Base-by-base conservation (phyloP, 2,329 filamentous ascomycete species). In the Cordyceps tenuipes region DNA sequence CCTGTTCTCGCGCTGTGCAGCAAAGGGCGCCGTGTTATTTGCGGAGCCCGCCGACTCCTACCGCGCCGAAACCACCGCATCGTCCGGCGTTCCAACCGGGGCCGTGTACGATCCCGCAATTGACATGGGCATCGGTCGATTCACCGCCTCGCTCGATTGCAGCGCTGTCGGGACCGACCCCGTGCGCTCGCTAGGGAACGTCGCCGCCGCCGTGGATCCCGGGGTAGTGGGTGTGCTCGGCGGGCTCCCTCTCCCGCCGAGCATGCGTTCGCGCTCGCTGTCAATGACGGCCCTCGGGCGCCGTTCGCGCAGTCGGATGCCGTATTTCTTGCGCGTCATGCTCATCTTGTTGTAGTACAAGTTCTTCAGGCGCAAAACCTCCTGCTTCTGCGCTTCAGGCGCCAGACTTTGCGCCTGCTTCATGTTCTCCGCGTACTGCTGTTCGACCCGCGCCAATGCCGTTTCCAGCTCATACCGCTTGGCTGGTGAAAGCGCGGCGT, bases 291-390 rank as follows among this genome's bases (percentile, higher is more conserved):
- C 73, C 62, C 68, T 76, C 2, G 76, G 76, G 0, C 81, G 77
- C 13, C 80, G 72, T 63, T 77, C 74, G 0, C 79, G 76, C 15
- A 84, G 72, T 1, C 76, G 75, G 36, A 85, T 80, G n/a, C 82
- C 82, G 62, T 79, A 84, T 62, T 77, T 82, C 66, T 82, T 84
- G 13, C 82, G 76, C 3, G 82, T 79, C n/a, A 75, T 75, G 57
- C 79, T 82, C 66, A 82, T 80, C 60, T 81, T 82, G 3, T 80
- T 82, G 48, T 78, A 78, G 64, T 80, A 82, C 3, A 76, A 76
- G 63, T 83, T 84, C 46, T 77, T 77, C 1, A 83, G 64, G 10
- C 72, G 76, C 0, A 75, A 72, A 0, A 82, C 56, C 51, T 63
- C 61, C 63, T 71, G 54, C 66, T 67, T 47, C 61, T 69, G 64